Evolutionary conservation across 768 basidiomycete genomes (phyloP).

Genomic region (Termitomyces sp.): DNA sequence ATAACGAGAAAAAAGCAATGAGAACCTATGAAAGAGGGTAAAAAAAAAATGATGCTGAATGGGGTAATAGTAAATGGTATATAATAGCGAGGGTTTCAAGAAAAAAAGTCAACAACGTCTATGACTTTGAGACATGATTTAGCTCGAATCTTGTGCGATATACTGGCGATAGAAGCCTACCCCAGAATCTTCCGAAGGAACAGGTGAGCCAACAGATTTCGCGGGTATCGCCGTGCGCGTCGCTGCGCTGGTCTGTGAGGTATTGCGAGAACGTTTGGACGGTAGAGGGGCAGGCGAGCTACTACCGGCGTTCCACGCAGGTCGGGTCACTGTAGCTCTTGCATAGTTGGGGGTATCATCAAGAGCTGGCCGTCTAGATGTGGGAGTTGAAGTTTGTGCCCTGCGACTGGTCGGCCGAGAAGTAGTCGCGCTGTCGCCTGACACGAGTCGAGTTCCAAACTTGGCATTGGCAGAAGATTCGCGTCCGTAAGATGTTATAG

Average conservation of each 20-base stretch:
- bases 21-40: slow-evolving; percentile 3
- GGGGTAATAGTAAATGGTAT: slow-evolving; percentile 14
- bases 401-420: slow-evolving; percentile 62
- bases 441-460: slow-evolving; percentile 80
- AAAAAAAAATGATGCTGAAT: slow-evolving; percentile 13
- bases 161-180: slow-evolving; percentile 82
- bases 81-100: slow-evolving; percentile 9
- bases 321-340: slow-evolving; percentile 69
- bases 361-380: slow-evolving; percentile 35
- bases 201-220: slow-evolving; percentile 59
- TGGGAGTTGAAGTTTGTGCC: slow-evolving; percentile 42
- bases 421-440: slow-evolving; percentile 44
- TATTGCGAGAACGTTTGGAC: slow-evolving; percentile 64
- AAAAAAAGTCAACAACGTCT: slow-evolving; percentile 6
- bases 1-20: slow-evolving; percentile 9
- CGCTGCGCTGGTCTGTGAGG: slow-evolving; percentile 66
- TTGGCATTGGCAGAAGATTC: slow-evolving; percentile 90
- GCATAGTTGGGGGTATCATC: slow-evolving; percentile 63
- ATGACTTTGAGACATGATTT: slow-evolving; percentile 33
- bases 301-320: slow-evolving; percentile 69
- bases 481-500: slow-evolving; percentile 57
- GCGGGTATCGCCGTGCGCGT: slow-evolving; percentile 33
- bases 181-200: slow-evolving; percentile 76
- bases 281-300: slow-evolving; percentile 32
- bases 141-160: slow-evolving; percentile 69